A percentile compares a stretch with the other conserved stretches of the same genome.
Conservation (phyloP, 2,329 filamentous ascomycete genomes). For the Penicillium sclerotigenum region DNA sequence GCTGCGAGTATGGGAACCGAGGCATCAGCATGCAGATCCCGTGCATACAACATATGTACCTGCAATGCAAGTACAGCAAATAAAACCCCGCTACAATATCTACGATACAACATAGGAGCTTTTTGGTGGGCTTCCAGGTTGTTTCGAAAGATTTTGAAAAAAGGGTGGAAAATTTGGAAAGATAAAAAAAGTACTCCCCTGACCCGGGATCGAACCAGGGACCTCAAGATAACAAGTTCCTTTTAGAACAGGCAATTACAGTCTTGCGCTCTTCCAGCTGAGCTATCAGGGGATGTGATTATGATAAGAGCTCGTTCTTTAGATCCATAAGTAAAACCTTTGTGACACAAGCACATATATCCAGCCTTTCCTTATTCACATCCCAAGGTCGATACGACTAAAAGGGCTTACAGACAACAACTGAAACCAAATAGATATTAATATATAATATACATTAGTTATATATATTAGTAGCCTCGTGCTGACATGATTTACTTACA, state of each 20-base stretch:
- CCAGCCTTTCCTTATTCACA: neutral
- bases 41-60: neutral
- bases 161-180: neutral
- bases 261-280: slow-evolving; percentile 8
- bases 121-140: neutral
- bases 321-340: fast-evolving
- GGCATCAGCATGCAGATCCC: neutral
- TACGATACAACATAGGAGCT: neutral
- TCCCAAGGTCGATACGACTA: neutral
- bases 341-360: neutral
- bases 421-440: neutral
- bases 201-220: slow-evolving; percentile 6
- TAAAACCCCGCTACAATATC: neutral
- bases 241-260: neutral
- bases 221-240: slow-evolving; percentile 5
- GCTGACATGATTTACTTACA: neutral
- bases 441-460: too few species aligned
- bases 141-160: neutral
- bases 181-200: neutral
- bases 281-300: slow-evolving; percentile 4
- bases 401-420: neutral
- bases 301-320: neutral
- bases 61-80: neutral
- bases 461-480: neutral
- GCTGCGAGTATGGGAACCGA: too few species aligned